Percentiles rank a stretch among this genome's conserved stretches.
Conservation (phyloP, 139 green algal genomes). For the Raphidocelis subcapitata region DNA sequence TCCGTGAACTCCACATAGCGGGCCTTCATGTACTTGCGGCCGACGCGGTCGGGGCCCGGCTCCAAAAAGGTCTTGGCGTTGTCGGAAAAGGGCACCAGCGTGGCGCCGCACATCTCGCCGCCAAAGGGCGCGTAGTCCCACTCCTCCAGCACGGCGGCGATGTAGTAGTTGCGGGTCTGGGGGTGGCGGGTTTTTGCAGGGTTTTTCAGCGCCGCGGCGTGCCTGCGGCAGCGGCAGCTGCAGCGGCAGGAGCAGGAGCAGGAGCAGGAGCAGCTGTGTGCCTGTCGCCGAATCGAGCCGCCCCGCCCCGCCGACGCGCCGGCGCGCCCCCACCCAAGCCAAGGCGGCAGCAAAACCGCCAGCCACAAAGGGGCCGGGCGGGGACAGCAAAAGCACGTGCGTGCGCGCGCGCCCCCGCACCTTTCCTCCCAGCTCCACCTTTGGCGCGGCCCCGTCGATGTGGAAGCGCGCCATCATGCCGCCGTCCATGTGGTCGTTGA, state of each 20-base stretch:
- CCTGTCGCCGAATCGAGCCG: too few relatives aligned
- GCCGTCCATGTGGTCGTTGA: constrained; percentile 45
- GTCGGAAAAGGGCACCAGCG: constrained; percentile 26
- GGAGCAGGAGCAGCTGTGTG: too few relatives aligned
- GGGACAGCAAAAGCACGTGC: too few relatives aligned
- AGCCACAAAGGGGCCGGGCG: too few relatives aligned
- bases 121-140: constrained; percentile 49
- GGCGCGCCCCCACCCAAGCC: too few relatives aligned
- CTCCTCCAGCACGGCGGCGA: constrained; percentile 51
- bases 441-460: neutral
- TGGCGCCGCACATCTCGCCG: constrained; percentile 45
- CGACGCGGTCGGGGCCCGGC: constrained; percentile 33
- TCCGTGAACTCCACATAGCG: constrained; percentile 72
- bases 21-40: constrained; percentile 56
- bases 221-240: too few relatives aligned
- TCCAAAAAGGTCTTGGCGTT: constrained; percentile 39
- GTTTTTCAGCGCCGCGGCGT: too few relatives aligned
- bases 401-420: too few relatives aligned
- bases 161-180: constrained; percentile 50
- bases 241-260: too few relatives aligned
- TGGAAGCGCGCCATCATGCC: constrained; percentile 44
- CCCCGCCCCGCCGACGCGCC: too few relatives aligned
- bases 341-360: too few relatives aligned
- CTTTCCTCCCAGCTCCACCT: constrained; percentile 7
- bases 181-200: too few relatives aligned